Evolutionary conservation across 257 asterid genomes (phyloP).

Genomic region (Solanum virginianum): DNA sequence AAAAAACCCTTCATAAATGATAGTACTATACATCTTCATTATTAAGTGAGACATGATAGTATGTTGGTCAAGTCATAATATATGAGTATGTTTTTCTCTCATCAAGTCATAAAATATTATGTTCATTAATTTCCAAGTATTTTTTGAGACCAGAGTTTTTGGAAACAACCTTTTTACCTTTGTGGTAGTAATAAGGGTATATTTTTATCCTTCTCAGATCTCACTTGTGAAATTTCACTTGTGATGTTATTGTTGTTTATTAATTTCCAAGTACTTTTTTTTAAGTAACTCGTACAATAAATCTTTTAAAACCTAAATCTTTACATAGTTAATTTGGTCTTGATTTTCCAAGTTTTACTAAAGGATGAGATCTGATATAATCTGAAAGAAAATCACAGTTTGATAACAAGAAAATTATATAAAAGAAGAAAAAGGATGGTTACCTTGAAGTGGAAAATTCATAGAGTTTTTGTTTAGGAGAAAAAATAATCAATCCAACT

Average conservation of each 20-base stretch:
- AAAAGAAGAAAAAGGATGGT: not conserved
- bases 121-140: not conserved
- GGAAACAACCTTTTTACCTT: no score
- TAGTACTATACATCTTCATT: not conserved
- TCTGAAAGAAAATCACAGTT: not conserved
- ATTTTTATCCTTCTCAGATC: no score
- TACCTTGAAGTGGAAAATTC: constrained; percentile 77
- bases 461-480: constrained; percentile 67
- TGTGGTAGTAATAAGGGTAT: no score
- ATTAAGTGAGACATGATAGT: not conserved
- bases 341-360: not conserved
- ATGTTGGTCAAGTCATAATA: not conserved
- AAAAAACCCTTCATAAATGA: not conserved
- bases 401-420: not conserved
- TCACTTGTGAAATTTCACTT: no score
- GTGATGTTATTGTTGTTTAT: no score
- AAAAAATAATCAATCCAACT: constrained; percentile 62
- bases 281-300: not conserved
- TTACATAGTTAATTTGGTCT: not conserved
- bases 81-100: not conserved
- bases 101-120: not conserved
- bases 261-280: not conserved
- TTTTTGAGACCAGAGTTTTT: no score
- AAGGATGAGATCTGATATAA: not conserved
- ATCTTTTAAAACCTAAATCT: not conserved